Evolutionary conservation across 176 grass and related monocot genomes (phyloP).

Genomic region (Cenchrus fungigraminus): DNA sequence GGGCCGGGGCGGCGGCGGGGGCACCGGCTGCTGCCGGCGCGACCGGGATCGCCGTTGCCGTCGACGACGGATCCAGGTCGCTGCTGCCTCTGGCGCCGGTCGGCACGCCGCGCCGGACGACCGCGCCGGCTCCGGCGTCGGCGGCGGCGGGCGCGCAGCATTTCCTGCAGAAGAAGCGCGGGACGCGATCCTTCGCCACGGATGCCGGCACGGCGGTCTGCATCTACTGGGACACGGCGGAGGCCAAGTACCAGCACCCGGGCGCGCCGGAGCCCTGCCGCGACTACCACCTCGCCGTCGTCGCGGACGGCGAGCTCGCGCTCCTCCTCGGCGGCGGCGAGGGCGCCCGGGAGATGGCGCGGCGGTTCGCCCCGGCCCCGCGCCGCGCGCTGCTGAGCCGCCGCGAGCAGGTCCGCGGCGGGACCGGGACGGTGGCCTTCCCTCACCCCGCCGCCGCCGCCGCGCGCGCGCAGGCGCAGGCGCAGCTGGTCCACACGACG

Average conservation of each 20-base stretch:
- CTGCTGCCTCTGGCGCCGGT: background rate
- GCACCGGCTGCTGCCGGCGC: background rate
- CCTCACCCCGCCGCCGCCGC: background rate
- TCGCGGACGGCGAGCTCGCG: constrained; percentile 63
- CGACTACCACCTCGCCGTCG: constrained; percentile 65
- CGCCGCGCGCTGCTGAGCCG: constrained; percentile 52
- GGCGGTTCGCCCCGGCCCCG: constrained; percentile 39
- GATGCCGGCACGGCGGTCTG: constrained; percentile 54
- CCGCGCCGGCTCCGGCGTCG: background rate
- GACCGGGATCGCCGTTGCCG: constrained; percentile 40
- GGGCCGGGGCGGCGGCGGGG: background rate
- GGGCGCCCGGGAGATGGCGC: constrained; percentile 41
- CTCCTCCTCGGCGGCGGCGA: constrained; percentile 55
- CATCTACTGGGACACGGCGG: constrained; percentile 70
- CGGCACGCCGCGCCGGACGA: constrained; percentile 32
- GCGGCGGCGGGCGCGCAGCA: constrained; percentile 3
- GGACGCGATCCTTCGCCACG: constrained; percentile 55
- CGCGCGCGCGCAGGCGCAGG: background rate
- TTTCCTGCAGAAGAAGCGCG: constrained; percentile 59
- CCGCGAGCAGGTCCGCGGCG: constrained; percentile 56
- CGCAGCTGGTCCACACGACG: constrained; percentile 57
- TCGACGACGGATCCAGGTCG: constrained; percentile 24
- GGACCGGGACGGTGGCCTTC: background rate
- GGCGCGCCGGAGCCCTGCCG: constrained; percentile 55
- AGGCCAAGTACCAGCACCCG: constrained; percentile 47